Evolutionary conservation across 768 basidiomycete species (phyloP).

Genomic region (Mycena metata): DNA sequence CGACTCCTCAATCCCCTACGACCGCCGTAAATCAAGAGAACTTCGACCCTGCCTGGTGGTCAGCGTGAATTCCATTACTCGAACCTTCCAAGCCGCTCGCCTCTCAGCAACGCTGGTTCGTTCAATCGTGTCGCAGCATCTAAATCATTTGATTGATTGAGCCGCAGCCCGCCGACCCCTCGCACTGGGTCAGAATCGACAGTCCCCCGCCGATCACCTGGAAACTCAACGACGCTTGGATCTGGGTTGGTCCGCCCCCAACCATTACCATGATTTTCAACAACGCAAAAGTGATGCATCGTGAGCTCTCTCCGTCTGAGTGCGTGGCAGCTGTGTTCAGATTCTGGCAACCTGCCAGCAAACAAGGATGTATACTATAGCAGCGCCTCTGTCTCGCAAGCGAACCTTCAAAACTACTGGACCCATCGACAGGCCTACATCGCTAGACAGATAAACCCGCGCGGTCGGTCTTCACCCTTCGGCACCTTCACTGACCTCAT

Average conservation of each 20-base stretch:
- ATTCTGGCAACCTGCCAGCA: neutral
- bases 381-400: conserved; percentile 16
- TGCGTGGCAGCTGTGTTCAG: conserved; percentile 12
- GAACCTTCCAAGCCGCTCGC: conserved; percentile 29
- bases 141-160: neutral
- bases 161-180: conserved; percentile 26
- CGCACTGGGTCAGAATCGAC: conserved; percentile 28
- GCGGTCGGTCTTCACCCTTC: conserved; percentile 4
- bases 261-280: conserved; percentile 27
- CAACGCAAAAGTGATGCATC: conserved; percentile 19
- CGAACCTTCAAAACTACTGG: conserved; percentile 33
- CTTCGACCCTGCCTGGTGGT: conserved; percentile 33
- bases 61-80: conserved; percentile 22
- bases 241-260: conserved; percentile 30
- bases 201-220: conserved; percentile 28
- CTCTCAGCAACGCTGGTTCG: conserved; percentile 29
- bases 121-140: no score
- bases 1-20: conserved; percentile 6
- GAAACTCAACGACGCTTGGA: conserved; percentile 33
- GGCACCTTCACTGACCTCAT: neutral
- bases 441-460: conserved; percentile 1
- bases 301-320: neutral
- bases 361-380: conserved; percentile 27
- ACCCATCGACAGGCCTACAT: conserved; percentile 29
- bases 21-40: conserved; percentile 30